Evolutionary conservation across 2,329 filamentous ascomycete genomes (phyloP), one percentile per base, ranked within the genome.

Genomic region (Botrytis fragariae): DNA sequence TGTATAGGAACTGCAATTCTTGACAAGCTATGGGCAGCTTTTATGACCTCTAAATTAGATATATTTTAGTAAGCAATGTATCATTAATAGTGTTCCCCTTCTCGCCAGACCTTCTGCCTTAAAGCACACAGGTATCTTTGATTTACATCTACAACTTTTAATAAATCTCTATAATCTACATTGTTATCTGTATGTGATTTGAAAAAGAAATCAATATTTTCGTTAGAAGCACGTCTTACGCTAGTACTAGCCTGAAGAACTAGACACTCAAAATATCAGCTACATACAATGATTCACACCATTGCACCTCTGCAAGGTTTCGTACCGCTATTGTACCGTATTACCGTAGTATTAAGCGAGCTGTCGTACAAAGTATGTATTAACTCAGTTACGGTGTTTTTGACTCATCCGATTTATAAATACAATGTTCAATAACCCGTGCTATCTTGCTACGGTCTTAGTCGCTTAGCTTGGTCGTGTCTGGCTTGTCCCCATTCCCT

Each of bases 81-180:
- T 48, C 7, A 45, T 45, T 45, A 20, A 22, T 22, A 3, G 20
- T 22, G 22, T 45, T 10, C 12, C 4, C 10, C 10, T 51, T 51
- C 22, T 51, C 4, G 4, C 22, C 9, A 48, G 22, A 10, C 5
- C 9, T 12, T 48, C 9, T 12, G 25, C 22, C 22, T 25, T 48
- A 0, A 12, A 48, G 3, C 12, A 48, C 4, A 1, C 4, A 51
- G 4, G 4, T 51, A 0, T 45, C 2, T 22, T 4, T 45, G 18
- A 22, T 9, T 45, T 4, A 45, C 22, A 22, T 45, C 18, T 22
- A 20, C 44, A 45, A 45, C 2, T 45, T 22, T 12, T 12, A 4
- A 4, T 25, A 16, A 9, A n/a, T 51, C 10, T 4, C 4, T 20
- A 14, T 51, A 51, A 51, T 5, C 10, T 25, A 14, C 45, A 51